phyloP scores from a whole-genome alignment of 306 rosid species.

The Canavalia ensiformis region DNA sequence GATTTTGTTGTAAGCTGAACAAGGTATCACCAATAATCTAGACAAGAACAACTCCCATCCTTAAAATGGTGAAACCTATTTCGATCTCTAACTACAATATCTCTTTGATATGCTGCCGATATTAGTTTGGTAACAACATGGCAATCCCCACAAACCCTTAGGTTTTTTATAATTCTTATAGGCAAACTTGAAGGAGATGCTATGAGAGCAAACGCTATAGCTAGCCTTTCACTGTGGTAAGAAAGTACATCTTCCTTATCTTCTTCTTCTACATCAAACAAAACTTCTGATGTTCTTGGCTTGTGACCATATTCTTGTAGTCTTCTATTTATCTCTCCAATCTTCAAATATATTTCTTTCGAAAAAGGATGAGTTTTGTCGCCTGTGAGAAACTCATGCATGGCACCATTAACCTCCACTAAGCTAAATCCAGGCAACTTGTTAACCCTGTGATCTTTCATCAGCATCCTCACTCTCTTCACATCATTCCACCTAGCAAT shows the following conservation, averaged over 20 bases:
- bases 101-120: constrained; percentile 48
- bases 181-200: constrained; percentile 47
- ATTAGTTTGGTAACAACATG: constrained; percentile 53
- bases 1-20: constrained; percentile 28
- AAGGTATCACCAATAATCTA: constrained; percentile 50
- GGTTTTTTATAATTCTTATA: constrained; percentile 56
- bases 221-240: constrained; percentile 62
- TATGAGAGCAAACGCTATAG: constrained; percentile 58
- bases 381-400: constrained; percentile 60
- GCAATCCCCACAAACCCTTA: constrained; percentile 58
- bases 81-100: constrained; percentile 57
- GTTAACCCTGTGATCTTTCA: constrained; percentile 55
- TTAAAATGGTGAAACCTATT: constrained; percentile 60
- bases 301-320: constrained; percentile 54
- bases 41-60: constrained; percentile 59
- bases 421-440: constrained; percentile 63
- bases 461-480: constrained; percentile 57
- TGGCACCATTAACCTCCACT: constrained; percentile 57
- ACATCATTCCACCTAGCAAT: constrained; percentile 57
- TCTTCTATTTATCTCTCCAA: constrained; percentile 54
- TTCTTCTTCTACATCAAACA: constrained; percentile 62
- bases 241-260: constrained; percentile 60
- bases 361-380: constrained; percentile 58
- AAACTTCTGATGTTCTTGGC: constrained; percentile 54
- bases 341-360: constrained; percentile 53